Evolutionary conservation across 345 rosid species (phyloP).

Genomic region (Orychophragmus violaceus): DNA sequence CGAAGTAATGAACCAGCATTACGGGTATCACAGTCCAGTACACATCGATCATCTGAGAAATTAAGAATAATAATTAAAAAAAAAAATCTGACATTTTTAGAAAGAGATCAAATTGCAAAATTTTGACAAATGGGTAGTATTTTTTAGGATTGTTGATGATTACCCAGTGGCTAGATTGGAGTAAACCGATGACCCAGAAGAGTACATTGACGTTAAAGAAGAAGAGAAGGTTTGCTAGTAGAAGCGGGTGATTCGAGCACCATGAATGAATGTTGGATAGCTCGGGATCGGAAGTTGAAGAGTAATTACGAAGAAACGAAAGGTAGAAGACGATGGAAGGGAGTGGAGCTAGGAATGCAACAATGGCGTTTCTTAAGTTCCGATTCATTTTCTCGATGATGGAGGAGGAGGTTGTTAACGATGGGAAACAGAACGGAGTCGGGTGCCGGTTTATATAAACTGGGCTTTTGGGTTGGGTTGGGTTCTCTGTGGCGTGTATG

Average conservation of each 20-base stretch:
- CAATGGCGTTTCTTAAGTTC: slow-evolving; percentile 50
- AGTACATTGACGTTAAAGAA: slow-evolving; percentile 86
- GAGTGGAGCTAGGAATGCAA: slow-evolving; percentile 65
- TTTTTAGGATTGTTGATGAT: not conserved
- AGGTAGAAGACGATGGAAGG: slow-evolving; percentile 70
- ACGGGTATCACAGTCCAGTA: slow-evolving; percentile 95
- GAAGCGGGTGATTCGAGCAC: slow-evolving; percentile 77
- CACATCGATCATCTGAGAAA: slow-evolving; percentile 77
- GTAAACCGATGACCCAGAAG: slow-evolving; percentile 77
- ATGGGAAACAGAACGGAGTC: no score
- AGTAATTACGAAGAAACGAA: slow-evolving; percentile 44
- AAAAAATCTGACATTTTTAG: not conserved
- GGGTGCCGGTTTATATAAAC: not conserved
- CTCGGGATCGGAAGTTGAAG: slow-evolving; percentile 4
- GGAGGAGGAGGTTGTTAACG: not conserved
- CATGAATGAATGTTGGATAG: slow-evolving; percentile 48
- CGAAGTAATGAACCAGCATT: slow-evolving; percentile 69
- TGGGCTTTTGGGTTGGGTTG: slow-evolving; percentile 8
- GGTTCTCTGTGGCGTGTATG: slow-evolving; percentile 1
- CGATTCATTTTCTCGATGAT: slow-evolving; percentile 33
- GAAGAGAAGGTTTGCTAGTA: slow-evolving; percentile 72
- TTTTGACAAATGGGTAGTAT: not conserved
- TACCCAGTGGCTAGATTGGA: slow-evolving; percentile 90
- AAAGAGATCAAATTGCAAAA: not conserved
- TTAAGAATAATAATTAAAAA: no score